A percentile compares a stretch with the other conserved stretches of the same genome.
Evolutionary conservation across 2,329 filamentous ascomycete genomes (phyloP).

Genomic region (Aspergillus fijiensis): DNA sequence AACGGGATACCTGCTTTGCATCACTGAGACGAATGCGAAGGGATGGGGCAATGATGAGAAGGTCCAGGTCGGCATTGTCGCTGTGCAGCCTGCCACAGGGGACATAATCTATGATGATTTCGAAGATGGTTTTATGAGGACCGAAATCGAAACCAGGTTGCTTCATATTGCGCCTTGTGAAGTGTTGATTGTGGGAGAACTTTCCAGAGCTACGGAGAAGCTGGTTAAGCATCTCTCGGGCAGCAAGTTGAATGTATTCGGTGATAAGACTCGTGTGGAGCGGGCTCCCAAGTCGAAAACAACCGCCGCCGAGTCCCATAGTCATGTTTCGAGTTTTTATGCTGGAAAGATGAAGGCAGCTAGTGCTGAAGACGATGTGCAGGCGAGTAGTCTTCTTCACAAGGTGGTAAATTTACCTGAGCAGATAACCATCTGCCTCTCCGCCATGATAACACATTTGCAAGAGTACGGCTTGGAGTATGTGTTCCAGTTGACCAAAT

Average conservation of each 20-base stretch:
- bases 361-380: constrained; percentile 53
- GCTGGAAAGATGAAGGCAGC: constrained; percentile 74
- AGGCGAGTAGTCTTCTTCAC: constrained; percentile 69
- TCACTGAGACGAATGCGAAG: constrained; percentile 81
- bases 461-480: constrained; percentile 91
- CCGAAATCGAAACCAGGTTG: constrained; percentile 91
- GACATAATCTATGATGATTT: constrained; percentile 96
- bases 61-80: constrained; percentile 85
- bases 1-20: constrained; percentile 86
- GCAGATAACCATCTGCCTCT: constrained; percentile 84
- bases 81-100: constrained; percentile 91
- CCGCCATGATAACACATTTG: constrained; percentile 92
- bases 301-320: constrained; percentile 79
- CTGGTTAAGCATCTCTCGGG: constrained; percentile 85
- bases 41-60: constrained; percentile 85
- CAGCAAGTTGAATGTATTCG: constrained; percentile 87
- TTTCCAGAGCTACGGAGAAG: constrained; percentile 90
- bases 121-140: constrained; percentile 96
- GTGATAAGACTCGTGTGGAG: constrained; percentile 85
- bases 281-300: constrained; percentile 73
- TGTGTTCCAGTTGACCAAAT: constrained; percentile 93
- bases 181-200: constrained; percentile 85
- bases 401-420: constrained; percentile 84
- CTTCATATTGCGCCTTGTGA: constrained; percentile 95
- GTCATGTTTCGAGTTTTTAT: constrained; percentile 90